Percentiles rank a stretch among this genome's conserved stretches.
Conservation (phyloP, 2,329 filamentous ascomycete genomes). For the Fusarium continuum region DNA sequence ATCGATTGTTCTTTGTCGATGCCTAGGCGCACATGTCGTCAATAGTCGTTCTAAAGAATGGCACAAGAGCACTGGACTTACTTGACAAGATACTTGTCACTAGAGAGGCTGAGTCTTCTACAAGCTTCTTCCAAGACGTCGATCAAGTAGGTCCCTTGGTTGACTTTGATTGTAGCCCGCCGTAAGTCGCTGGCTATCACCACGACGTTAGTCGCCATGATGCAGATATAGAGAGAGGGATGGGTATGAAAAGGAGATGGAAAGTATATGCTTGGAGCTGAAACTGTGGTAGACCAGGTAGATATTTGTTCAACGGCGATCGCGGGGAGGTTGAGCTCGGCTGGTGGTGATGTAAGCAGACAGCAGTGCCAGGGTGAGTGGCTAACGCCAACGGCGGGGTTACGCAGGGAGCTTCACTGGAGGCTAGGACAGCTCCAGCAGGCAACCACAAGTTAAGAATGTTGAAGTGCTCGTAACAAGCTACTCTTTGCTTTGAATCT, state of each 20-base stretch:
- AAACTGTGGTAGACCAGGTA: neutral
- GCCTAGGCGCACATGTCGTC: slow-evolving; percentile 54
- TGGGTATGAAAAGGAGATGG: neutral
- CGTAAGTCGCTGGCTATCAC: slow-evolving; percentile 84
- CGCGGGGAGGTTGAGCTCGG: slow-evolving; percentile 24
- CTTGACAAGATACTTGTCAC: slow-evolving; percentile 84
- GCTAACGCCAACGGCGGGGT: slow-evolving; percentile 24
- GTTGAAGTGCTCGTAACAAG: neutral
- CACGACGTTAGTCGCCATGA: slow-evolving; percentile 88
- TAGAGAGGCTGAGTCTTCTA: slow-evolving; percentile 76
- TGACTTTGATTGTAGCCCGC: slow-evolving; percentile 83
- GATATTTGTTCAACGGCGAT: slow-evolving; percentile 1
- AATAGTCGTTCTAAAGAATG: neutral
- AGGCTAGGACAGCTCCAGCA: slow-evolving; percentile 2
- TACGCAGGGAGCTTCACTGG: slow-evolving; percentile 1
- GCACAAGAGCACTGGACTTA: slow-evolving; percentile 50
- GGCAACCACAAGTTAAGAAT: slow-evolving; percentile 16
- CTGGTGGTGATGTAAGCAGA: slow-evolving; percentile 35
- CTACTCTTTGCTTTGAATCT: neutral
- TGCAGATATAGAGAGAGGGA: slow-evolving; percentile 32
- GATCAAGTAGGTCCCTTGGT: slow-evolving; percentile 79
- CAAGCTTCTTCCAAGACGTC: slow-evolving; percentile 91
- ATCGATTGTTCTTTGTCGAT: slow-evolving; percentile 87
- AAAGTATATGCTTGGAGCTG: neutral
- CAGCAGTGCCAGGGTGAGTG: neutral